Conservation (phyloP, 192 early-diverging fungal genomes). For the Backusella liffmaniae region DNA sequence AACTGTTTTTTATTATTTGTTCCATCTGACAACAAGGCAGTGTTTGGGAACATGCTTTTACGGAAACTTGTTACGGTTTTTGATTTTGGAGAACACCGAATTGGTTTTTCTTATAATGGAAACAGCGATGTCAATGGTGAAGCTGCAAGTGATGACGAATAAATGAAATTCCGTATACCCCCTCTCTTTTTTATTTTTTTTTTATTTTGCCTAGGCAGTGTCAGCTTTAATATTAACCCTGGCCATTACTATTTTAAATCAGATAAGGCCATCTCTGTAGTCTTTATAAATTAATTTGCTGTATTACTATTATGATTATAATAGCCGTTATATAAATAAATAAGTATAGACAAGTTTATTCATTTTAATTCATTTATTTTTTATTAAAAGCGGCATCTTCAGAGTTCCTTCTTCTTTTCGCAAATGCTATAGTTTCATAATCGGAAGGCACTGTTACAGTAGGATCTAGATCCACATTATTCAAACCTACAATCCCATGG, state of each 20-base stretch:
- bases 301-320: neutral
- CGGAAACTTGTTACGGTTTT: constrained; percentile 24
- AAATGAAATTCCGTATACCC: neutral
- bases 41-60: constrained; percentile 22
- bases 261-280: neutral
- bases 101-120: constrained; percentile 19
- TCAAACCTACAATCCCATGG: neutral
- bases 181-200: neutral
- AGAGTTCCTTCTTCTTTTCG: neutral
- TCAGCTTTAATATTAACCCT: neutral
- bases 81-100: constrained; percentile 25
- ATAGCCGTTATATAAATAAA: too few species aligned
- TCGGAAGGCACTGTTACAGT: constrained; percentile 21
- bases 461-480: constrained; percentile 12
- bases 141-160: neutral
- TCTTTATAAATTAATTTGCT: neutral
- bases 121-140: neutral
- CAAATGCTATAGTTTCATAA: constrained; percentile 13
- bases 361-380: neutral
- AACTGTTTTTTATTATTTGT: constrained; percentile 17
- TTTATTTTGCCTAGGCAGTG: neutral
- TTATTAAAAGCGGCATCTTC: neutral
- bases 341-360: too few species aligned
- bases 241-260: neutral
- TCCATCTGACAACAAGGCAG: constrained; percentile 1